Percentiles rank a stretch among this genome's conserved stretches.
phyloP scores from a whole-genome alignment of 306 rosid genomes.

The Rubus parviflorus region DNA sequence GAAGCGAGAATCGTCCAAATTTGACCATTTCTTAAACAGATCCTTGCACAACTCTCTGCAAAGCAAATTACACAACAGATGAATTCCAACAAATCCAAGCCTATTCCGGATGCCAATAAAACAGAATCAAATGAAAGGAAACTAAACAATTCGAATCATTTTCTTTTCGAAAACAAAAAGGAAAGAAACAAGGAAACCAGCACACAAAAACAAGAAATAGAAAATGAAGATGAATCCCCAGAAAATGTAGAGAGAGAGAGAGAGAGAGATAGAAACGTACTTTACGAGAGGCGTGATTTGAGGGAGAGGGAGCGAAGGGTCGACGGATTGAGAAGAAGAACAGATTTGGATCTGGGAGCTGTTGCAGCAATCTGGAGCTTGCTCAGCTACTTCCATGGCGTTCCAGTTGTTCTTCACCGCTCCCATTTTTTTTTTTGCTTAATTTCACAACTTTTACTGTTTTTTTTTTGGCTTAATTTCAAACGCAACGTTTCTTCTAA shows the following conservation, averaged over 20 bases:
- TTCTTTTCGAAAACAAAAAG: neutral
- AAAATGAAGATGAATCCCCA: neutral
- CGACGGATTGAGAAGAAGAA: constrained; percentile 54
- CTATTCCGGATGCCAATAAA: neutral
- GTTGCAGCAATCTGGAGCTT: constrained; percentile 35
- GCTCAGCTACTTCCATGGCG: constrained; percentile 49
- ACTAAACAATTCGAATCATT: neutral
- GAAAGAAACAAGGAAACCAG: neutral
- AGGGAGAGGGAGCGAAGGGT: constrained; percentile 56
- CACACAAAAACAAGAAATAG: neutral
- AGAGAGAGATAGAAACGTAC: constrained; percentile 38
- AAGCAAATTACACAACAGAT: constrained; percentile 5
- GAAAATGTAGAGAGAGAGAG: constrained; percentile 15
- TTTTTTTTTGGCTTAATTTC: neutral
- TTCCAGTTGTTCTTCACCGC: constrained; percentile 58
- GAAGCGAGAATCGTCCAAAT: constrained; percentile 65
- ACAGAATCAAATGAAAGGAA: neutral
- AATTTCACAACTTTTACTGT: neutral
- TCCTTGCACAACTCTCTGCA: constrained; percentile 79
- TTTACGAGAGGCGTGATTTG: constrained; percentile 48
- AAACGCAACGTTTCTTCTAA: constrained; percentile 9
- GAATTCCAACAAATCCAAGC: neutral
- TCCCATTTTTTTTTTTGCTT: constrained; percentile 36
- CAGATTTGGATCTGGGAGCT: constrained; percentile 49
- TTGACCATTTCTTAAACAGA: constrained; percentile 75